These are phyloP conservation scores for Avicennia marina DNA, from an alignment of 257 asterid species.

Conservation along the genomic window DNA sequence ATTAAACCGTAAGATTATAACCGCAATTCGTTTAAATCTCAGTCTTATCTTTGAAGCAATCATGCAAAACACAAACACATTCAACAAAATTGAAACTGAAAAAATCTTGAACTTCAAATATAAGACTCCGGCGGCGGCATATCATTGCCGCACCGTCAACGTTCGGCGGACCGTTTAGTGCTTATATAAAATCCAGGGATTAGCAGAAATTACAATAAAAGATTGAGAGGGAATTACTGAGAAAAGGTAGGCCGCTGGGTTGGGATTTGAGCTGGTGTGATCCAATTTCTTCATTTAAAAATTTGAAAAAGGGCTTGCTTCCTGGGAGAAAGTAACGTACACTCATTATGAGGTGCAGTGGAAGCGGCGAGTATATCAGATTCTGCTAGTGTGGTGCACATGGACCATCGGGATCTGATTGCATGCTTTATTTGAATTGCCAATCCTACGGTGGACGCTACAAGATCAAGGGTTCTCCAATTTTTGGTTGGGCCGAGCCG, in stretches of 20 bases:
- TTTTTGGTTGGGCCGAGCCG: too few relatives aligned
- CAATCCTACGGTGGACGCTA: too few relatives aligned
- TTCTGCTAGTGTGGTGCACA: background rate
- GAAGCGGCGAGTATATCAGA: constrained; percentile 4
- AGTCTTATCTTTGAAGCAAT: too few relatives aligned
- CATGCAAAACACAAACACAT: background rate
- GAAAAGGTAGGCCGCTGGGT: constrained; percentile 31
- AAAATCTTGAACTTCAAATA: constrained; percentile 6
- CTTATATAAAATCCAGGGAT: constrained; percentile 15
- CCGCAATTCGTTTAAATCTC: too few relatives aligned
- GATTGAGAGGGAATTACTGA: constrained; percentile 12
- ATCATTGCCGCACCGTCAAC: constrained; percentile 11
- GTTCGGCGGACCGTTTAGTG: constrained; percentile 6
- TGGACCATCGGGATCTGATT: background rate
- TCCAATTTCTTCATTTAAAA: constrained; percentile 27
- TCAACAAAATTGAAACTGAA: constrained; percentile 3
- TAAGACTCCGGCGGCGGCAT: constrained; percentile 18
- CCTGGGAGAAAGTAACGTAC: constrained; percentile 52
- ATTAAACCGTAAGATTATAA: too few relatives aligned
- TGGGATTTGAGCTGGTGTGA: constrained; percentile 58
- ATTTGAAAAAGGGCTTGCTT: constrained; percentile 20
- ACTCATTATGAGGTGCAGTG: constrained; percentile 48
- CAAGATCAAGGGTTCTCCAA: too few relatives aligned
- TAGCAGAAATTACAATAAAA: constrained; percentile 7
- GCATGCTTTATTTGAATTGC: too few relatives aligned